Conservation (phyloP, 2,329 filamentous ascomycete species). For the Aspergillus texensis region DNA sequence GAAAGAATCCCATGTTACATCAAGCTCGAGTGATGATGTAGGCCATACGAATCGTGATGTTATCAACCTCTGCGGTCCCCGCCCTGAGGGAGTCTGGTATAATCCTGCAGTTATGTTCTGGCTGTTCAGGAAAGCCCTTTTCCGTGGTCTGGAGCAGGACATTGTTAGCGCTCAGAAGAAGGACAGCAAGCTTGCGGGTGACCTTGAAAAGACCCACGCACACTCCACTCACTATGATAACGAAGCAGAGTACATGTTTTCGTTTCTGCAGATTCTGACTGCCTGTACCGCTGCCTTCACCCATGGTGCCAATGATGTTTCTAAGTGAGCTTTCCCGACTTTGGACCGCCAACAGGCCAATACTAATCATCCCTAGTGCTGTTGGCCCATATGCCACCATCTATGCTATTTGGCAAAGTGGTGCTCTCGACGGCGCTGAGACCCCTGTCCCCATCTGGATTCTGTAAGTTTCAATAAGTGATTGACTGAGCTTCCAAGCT, state of each 20-base stretch:
- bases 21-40: too few species aligned
- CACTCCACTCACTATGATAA: constrained; percentile 20
- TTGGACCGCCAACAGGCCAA: neutral
- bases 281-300: constrained; percentile 21
- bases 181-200: constrained; percentile 16
- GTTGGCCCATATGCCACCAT: constrained; percentile 24
- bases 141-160: constrained; percentile 22
- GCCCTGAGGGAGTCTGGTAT: neutral
- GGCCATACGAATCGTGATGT: too few species aligned
- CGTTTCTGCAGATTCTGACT: constrained; percentile 21
- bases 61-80: too few species aligned
- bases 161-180: constrained; percentile 20
- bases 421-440: constrained; percentile 7
- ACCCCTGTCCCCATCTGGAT: constrained; percentile 22
- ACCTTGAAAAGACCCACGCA: constrained; percentile 21
- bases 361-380: constrained; percentile 13
- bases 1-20: too few species aligned
- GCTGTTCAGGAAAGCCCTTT: constrained; percentile 15
- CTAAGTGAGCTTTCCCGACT: constrained; percentile 15
- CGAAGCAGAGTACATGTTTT: constrained; percentile 22
- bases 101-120: constrained; percentile 18
- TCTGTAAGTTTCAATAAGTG: constrained; percentile 9
- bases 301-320: constrained; percentile 23
- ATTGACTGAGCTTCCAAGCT: too few species aligned
- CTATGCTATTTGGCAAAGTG: constrained; percentile 18